Conservation (phyloP, 441 rosid genomes). For the Populus hybrid region DNA sequence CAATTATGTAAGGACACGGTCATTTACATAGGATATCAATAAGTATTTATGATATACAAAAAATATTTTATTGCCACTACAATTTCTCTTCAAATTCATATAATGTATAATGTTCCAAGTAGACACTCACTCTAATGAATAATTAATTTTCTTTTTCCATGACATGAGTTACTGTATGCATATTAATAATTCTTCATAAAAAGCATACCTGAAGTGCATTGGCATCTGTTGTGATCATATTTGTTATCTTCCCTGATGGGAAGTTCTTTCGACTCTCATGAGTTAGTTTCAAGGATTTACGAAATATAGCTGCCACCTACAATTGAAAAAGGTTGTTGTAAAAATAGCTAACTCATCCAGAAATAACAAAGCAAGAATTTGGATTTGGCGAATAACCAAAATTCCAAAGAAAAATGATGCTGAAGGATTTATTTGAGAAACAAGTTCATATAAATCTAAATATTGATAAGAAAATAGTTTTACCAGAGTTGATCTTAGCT, state of each 20-base stretch:
- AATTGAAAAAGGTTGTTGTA: slow-evolving; percentile 8
- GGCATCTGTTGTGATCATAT: slow-evolving; percentile 96
- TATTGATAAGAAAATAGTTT: slow-evolving; percentile 13
- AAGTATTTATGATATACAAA: neutral
- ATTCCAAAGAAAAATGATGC: slow-evolving; percentile 6
- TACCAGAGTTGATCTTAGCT: slow-evolving; percentile 94
- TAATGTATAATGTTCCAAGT: neutral
- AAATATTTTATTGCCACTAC: neutral
- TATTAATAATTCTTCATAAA: neutral
- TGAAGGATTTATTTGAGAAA: neutral
- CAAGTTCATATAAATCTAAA: neutral
- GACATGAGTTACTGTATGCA: slow-evolving; percentile 1
- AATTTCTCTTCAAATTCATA: neutral
- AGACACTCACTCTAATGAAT: neutral
- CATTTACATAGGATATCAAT: too few species aligned
- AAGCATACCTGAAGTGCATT: slow-evolving; percentile 72
- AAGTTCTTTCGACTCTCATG: slow-evolving; percentile 83
- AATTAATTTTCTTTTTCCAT: neutral
- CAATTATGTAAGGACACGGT: too few species aligned
- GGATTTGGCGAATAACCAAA: neutral
- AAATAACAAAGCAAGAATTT: neutral
- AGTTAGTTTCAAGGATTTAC: slow-evolving; percentile 73
- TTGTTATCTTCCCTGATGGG: slow-evolving; percentile 83
- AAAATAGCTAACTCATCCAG: neutral
- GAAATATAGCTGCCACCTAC: slow-evolving; percentile 92